A percentile compares a stretch with the other conserved stretches of the same genome.
These are phyloP conservation scores for Diaporthe destruens DNA, from an alignment of 2,329 filamentous ascomycete species.

Conservation along the genomic window DNA sequence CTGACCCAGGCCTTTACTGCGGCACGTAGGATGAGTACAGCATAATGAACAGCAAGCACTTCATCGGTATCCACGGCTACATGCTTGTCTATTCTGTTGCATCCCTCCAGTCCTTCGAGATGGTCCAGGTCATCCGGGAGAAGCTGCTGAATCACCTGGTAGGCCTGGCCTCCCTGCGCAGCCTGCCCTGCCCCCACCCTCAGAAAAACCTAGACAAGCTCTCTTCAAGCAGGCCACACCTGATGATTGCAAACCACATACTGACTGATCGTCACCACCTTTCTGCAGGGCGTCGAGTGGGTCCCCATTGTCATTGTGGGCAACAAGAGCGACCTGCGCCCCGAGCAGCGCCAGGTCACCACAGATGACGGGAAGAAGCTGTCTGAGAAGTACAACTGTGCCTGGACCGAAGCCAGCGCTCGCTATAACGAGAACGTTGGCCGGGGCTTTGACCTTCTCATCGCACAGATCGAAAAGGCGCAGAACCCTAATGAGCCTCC, in stretches of 20 bases:
- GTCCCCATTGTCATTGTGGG: slow-evolving; percentile 95
- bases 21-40: slow-evolving; percentile 89
- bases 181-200: background rate
- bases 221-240: background rate
- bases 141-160: slow-evolving; percentile 98
- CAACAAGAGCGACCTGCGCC: slow-evolving; percentile 94
- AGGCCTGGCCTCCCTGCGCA: slow-evolving; percentile 51
- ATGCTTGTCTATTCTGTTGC: slow-evolving; percentile 99
- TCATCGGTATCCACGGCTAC: slow-evolving; percentile 98
- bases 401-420: slow-evolving; percentile 94
- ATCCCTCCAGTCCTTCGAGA: slow-evolving; percentile 94
- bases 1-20: slow-evolving; percentile 18
- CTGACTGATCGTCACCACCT: slow-evolving; percentile 10
- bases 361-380: slow-evolving; percentile 87
- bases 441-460: slow-evolving; percentile 93
- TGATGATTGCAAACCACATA: background rate
- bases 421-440: slow-evolving; percentile 94
- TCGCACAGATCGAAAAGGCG: slow-evolving; percentile 93
- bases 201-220: background rate
- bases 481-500: slow-evolving; percentile 90
- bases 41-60: slow-evolving; percentile 98
- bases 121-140: slow-evolving; percentile 94
- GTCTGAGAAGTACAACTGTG: slow-evolving; percentile 88
- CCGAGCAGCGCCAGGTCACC: slow-evolving; percentile 92
- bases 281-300: slow-evolving; percentile 82